These are phyloP conservation scores for Chlorencoelia australis DNA, from an alignment of 2,329 filamentous ascomycete genomes.

Conservation along the genomic window DNA sequence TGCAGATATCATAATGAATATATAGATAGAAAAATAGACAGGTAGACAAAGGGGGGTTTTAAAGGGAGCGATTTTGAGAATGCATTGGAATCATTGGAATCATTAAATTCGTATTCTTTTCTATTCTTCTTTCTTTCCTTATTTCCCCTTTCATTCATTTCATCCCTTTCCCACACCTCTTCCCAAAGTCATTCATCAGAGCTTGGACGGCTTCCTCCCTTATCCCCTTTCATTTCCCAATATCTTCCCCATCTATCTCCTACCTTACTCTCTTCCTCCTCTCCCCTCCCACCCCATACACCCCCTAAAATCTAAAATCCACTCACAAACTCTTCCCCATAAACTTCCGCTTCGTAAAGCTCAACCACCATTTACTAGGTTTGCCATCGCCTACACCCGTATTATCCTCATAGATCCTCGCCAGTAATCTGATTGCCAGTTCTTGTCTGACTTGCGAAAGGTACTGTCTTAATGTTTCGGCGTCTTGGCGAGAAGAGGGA, in stretches of 20 bases:
- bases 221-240: not conserved
- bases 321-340: conserved; percentile 83
- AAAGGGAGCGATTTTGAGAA: no score
- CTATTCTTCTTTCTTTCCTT: no score
- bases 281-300: not conserved
- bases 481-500: conserved; percentile 76
- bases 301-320: conserved; percentile 5
- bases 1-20: no score
- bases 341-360: conserved; percentile 98
- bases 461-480: conserved; percentile 81
- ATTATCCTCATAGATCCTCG: conserved; percentile 79
- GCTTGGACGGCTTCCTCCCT: conserved; percentile 2
- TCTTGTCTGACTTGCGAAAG: conserved; percentile 90
- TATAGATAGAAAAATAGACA: no score
- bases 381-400: conserved; percentile 52
- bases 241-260: not conserved
- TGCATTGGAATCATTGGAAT: no score
- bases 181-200: not conserved
- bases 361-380: conserved; percentile 88
- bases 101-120: no score
- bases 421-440: conserved; percentile 70
- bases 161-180: not conserved
- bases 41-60: no score
- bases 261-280: not conserved
- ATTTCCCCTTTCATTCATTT: no score